Conservation (phyloP, 495 filamentous ascomycete species). For the Talaromyces ruber region DNA sequence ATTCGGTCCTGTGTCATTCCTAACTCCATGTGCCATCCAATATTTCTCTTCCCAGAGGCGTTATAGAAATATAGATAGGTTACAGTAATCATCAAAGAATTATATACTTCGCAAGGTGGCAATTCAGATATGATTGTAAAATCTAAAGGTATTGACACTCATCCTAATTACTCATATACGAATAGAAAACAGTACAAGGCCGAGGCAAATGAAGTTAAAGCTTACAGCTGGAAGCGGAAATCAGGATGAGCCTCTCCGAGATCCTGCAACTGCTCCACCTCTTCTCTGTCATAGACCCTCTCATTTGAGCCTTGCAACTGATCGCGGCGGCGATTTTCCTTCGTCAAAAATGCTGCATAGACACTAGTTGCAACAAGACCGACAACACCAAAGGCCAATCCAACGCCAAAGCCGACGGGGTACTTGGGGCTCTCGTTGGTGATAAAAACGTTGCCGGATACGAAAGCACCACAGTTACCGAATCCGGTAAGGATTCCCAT, state of each 20-base stretch:
- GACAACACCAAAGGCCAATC: constrained; percentile 20
- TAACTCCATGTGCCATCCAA: background rate
- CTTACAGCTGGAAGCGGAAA: constrained; percentile 28
- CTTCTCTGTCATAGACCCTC: constrained; percentile 21
- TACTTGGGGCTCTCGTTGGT: constrained; percentile 29
- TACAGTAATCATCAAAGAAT: background rate
- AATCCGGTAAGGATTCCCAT: constrained; percentile 27
- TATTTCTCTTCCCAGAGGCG: background rate
- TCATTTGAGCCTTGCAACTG: constrained; percentile 28
- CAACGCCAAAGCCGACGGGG: constrained; percentile 28
- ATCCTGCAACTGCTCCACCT: constrained; percentile 23
- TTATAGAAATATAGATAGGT: background rate
- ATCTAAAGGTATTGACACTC: background rate
- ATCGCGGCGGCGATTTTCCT: constrained; percentile 40
- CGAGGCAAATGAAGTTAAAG: background rate
- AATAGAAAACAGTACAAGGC: background rate
- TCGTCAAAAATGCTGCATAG: constrained; percentile 25
- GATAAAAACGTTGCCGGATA: constrained; percentile 32
- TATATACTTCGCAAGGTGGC: background rate
- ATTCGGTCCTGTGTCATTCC: background rate
- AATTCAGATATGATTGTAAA: background rate
- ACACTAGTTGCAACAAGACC: constrained; percentile 20
- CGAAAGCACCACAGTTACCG: constrained; percentile 30
- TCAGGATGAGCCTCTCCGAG: constrained; percentile 42
- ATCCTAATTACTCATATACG: background rate